These are phyloP conservation scores for Arthrobotrys entomopaga DNA, from an alignment of 2,329 filamentous ascomycete genomes.

Conservation along the genomic window DNA sequence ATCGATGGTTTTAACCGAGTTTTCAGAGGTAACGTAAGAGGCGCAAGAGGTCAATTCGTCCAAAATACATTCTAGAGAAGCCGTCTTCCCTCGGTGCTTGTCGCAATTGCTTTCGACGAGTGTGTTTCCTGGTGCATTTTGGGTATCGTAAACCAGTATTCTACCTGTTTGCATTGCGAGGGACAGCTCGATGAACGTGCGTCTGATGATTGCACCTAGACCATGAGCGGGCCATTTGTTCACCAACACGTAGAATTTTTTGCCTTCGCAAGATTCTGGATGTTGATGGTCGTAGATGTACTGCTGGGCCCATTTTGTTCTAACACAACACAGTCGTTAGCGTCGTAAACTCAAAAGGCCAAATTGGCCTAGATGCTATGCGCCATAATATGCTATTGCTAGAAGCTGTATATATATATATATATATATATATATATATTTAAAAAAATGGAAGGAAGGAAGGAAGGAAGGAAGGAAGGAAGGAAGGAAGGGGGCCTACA, in stretches of 20 bases:
- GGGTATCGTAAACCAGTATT: slow-evolving; percentile 30
- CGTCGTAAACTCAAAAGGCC: too few species aligned
- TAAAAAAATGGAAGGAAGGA: too few species aligned
- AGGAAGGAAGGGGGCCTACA: slow-evolving; percentile 17
- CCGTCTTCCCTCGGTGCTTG: neutral
- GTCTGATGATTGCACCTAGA: slow-evolving; percentile 40
- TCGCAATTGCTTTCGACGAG: slow-evolving; percentile 29
- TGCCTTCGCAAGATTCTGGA: slow-evolving; percentile 32
- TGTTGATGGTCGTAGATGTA: slow-evolving; percentile 51
- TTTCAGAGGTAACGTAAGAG: slow-evolving; percentile 30
- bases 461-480: too few species aligned
- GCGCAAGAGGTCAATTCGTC: slow-evolving; percentile 46
- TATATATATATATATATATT: too few species aligned
- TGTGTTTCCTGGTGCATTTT: slow-evolving; percentile 34
- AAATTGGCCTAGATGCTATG: too few species aligned
- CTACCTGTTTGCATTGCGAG: slow-evolving; percentile 32
- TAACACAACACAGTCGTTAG: slow-evolving; percentile 25
- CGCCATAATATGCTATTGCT: too few species aligned
- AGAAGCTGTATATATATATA: too few species aligned
- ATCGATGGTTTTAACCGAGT: slow-evolving; percentile 25
- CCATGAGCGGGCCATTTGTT: slow-evolving; percentile 48
- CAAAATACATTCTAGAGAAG: slow-evolving; percentile 41
- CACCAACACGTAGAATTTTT: slow-evolving; percentile 42
- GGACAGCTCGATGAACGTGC: slow-evolving; percentile 40
- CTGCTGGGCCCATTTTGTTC: slow-evolving; percentile 49